Conservation (phyloP, 192 early-diverging fungal genomes). For the Backusella parvicylindrica region DNA sequence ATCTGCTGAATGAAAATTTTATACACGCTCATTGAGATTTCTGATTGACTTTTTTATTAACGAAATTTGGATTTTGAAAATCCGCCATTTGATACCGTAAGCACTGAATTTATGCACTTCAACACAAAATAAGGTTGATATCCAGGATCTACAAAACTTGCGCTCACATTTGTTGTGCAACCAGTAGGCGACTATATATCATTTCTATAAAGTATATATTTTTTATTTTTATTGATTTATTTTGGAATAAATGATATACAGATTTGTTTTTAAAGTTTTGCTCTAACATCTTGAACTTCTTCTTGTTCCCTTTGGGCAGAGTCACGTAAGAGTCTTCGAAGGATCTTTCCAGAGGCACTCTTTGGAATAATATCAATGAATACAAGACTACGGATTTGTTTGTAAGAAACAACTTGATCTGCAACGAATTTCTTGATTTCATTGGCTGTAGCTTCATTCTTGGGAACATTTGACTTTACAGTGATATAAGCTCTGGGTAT, state of each 20-base stretch:
- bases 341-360: conserved; percentile 78
- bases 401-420: conserved; percentile 64
- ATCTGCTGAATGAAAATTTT: background rate
- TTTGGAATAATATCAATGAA: conserved; percentile 74
- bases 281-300: background rate
- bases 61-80: too few species aligned
- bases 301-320: background rate
- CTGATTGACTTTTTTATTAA: background rate
- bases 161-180: too few species aligned
- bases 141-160: background rate
- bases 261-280: conserved; percentile 4
- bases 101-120: too few species aligned
- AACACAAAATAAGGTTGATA: too few species aligned
- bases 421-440: conserved; percentile 54
- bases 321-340: conserved; percentile 45
- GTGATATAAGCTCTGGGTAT: conserved; percentile 79
- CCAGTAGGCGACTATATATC: too few species aligned
- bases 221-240: background rate
- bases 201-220: background rate
- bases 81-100: too few species aligned
- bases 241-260: background rate
- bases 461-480: conserved; percentile 33
- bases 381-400: conserved; percentile 76
- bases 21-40: too few species aligned
- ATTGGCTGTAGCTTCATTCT: conserved; percentile 23